Percentiles rank a stretch among this genome's conserved stretches.
Conservation (phyloP, 1,284 basidiomycete genomes). For the Rhodotorula glutinis region DNA sequence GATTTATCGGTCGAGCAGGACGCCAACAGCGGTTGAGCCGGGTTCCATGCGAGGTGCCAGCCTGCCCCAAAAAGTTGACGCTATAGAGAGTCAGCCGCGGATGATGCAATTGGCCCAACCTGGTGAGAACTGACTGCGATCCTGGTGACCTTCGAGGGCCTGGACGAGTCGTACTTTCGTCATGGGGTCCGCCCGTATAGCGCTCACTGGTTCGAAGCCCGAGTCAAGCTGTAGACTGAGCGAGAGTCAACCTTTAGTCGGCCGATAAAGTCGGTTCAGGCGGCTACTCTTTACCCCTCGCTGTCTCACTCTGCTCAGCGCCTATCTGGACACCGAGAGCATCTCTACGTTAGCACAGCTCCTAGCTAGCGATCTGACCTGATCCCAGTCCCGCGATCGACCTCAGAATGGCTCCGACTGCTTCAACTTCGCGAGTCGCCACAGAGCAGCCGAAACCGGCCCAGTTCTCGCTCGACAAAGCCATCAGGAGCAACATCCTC, state of each 20-base stretch:
- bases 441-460: no score
- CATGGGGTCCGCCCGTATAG: background rate
- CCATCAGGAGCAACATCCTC: conserved; percentile 87
- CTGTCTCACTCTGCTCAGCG: no score
- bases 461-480: conserved; percentile 46
- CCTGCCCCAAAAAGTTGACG: conserved; percentile 42
- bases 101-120: no score
- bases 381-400: no score
- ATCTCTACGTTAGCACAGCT: no score
- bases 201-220: background rate
- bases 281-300: no score
- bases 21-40: conserved; percentile 72
- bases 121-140: conserved; percentile 58
- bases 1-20: conserved; percentile 94
- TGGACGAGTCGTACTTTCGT: conserved; percentile 16
- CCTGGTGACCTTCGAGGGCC: conserved; percentile 64
- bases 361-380: no score
- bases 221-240: background rate
- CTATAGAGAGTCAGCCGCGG: conserved; percentile 38
- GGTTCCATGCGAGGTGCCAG: conserved; percentile 93
- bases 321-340: no score
- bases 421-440: background rate
- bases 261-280: no score
- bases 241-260: no score
- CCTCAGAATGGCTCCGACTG: background rate